Base-by-base conservation (phyloP, 2,329 filamentous ascomycete genomes). In the Ceratocystis cacaofunesta region DNA sequence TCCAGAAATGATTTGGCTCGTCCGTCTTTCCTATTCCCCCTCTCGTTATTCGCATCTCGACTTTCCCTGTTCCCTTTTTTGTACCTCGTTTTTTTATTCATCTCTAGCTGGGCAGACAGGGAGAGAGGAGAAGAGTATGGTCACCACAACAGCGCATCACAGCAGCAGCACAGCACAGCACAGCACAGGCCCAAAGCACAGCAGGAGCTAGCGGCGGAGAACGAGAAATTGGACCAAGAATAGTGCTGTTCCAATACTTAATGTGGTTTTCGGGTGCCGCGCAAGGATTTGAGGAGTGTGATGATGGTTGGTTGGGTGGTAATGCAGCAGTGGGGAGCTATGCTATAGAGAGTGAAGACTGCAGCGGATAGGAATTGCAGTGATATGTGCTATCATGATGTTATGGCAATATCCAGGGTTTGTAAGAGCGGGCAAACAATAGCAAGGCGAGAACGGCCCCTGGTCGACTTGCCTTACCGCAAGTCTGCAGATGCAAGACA, bases 121-220 rank as follows among this genome's bases (percentile, higher is more conserved):
- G 7, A 52, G 48, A 36, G 32, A 36, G 6, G 30, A 8, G 6
- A 7, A 3, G 32, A 52, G 48, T 28, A 12, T 52, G 48, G 19
- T 5, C 48, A 52, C 19, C 12, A 7, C 48, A 28, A 50, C 22
- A 25, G 48, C 48, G 48, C 48, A 48, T 48, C 46, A 19, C 46
- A 36, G 44, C 44, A 48, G 12, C 50, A 57, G 15, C 52, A 36
- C 55, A 32, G 55, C 55, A 28, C 55, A 58, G 25, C 15, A 58
- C 55, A 58, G 28, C 55, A 58, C 28, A 32, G 55, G 55, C 55
- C 17, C 55, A 58, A 58, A 30, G 52, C 52, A 58, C 52, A n/a
- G n/a, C 46, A 30, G 48, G 48, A 58, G 17, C 52, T 58, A 36
- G 52, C 28, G 17, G 52, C 28, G 17, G 28, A 58, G 52, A n/a